A percentile compares a stretch with the other conserved stretches of the same genome.
Conservation (phyloP, 2,329 filamentous ascomycete genomes). For the Colletotrichum magnum region DNA sequence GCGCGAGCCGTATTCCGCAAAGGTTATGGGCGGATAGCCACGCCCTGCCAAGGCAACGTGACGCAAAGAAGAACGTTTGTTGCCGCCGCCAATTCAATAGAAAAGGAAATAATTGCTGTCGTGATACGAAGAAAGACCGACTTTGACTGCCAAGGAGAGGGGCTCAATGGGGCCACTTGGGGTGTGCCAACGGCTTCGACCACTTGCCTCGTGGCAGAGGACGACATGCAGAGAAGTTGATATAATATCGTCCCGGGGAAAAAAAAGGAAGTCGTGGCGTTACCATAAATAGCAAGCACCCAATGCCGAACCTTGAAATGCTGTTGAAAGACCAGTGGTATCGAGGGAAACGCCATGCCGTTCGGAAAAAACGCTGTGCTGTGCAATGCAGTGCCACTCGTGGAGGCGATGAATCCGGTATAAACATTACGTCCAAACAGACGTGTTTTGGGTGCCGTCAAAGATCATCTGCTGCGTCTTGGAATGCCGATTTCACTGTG, state of each 20-base stretch:
- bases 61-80: neutral
- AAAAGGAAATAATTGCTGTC: neutral
- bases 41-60: neutral
- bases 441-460: conserved; percentile 25
- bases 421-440: conserved; percentile 35
- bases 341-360: conserved; percentile 59
- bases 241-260: conserved; percentile 18
- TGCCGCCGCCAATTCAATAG: neutral
- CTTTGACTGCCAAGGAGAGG: neutral
- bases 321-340: conserved; percentile 54
- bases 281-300: conserved; percentile 39
- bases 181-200: neutral
- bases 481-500: conserved; percentile 57
- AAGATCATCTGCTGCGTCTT: conserved; percentile 39
- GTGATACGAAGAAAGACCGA: neutral
- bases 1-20: too few relatives aligned
- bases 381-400: conserved; percentile 56
- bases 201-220: neutral
- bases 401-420: conserved; percentile 38
- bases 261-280: conserved; percentile 28
- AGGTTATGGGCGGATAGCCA: neutral
- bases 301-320: conserved; percentile 40
- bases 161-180: neutral
- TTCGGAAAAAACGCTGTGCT: conserved; percentile 56
- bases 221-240: conserved; percentile 5